phyloP scores from a whole-genome alignment of 2,329 filamentous ascomycete genomes.

The Aspergillus texensis region DNA sequence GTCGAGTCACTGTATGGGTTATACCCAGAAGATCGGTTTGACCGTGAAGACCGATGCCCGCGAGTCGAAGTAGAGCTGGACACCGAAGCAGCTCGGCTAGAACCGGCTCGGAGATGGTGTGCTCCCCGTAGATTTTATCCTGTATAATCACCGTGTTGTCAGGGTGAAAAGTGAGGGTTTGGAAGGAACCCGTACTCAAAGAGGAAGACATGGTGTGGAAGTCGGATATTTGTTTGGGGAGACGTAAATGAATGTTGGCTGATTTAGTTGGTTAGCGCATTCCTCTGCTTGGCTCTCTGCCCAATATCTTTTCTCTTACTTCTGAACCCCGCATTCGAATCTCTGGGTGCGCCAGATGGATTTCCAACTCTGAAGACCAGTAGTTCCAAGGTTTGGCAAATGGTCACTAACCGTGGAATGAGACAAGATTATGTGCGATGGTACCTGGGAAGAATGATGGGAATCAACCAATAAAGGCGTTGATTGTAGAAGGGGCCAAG shows the following conservation, averaged over 20 bases:
- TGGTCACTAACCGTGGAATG: not conserved
- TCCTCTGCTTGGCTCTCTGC: not conserved
- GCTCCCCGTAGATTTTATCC: slow-evolving; percentile 40
- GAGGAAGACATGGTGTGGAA: not conserved
- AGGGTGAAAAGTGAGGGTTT: slow-evolving; percentile 20
- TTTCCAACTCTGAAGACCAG: not conserved
- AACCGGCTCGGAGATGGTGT: slow-evolving; percentile 38
- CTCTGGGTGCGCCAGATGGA: not conserved
- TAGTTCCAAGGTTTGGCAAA: not conserved
- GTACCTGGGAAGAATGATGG: not conserved
- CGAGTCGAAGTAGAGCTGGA: slow-evolving; percentile 36
- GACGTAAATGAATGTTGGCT: not conserved
- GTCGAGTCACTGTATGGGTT: slow-evolving; percentile 39
- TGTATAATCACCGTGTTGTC: slow-evolving; percentile 28
- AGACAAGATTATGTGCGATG: not conserved
- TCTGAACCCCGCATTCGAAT: not conserved
- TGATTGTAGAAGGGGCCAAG: not conserved
- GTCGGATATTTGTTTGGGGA: not conserved
- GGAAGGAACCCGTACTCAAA: slow-evolving; percentile 15
- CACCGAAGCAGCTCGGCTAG: slow-evolving; percentile 41
- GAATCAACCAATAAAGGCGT: not conserved
- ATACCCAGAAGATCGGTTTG: slow-evolving; percentile 40
- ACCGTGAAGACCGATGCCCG: slow-evolving; percentile 42
- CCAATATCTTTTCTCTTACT: not conserved
- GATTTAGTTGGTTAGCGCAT: not conserved